Evolutionary conservation across 1,284 basidiomycete species (phyloP), one percentile per base, ranked within the genome.

Genomic region (Moniliella sp.): DNA sequence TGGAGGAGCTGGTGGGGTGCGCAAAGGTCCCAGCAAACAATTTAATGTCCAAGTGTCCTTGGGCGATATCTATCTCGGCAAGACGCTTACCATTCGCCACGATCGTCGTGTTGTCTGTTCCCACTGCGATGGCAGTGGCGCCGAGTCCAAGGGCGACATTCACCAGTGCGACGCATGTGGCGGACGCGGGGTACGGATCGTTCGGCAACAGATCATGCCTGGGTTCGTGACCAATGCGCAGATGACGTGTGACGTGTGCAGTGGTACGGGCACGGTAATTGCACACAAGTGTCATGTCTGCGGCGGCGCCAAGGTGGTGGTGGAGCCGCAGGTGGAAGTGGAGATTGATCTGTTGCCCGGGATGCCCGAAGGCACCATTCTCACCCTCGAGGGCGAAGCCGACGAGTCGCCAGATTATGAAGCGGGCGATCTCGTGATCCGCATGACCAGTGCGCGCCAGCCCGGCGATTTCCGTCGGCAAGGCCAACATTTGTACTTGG

Each of bases 201-300:
- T 57, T 9, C 40, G 47, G 12, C 56, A 59, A 39, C 52, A 59
- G 32, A 54, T 59, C 42, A 57, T 57, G 56, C 56, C 56, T 4
- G 56, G 56, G 12, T 59, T 58, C 26, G 43, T 50, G 19, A 58
- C 55, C 8, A 53, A 46, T 25, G 43, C 54, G 2, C 39, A 40
- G 28, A 34, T 43, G 36, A 39, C 39, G 3, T 59, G 56, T 30
- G 45, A 50, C 25, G 33, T 34, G 9, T 59, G 56, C 27, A 38
- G 45, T 11, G 56, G 56, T 12, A 37, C 36, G 11, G 56, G 56
- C 7, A 45, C 39, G 11, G 38, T 45, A 14, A 59, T 59, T 32
- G 34, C 32, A 12, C 45, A 50, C 34, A 36, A 25, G 10, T 59
- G 56, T 33, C 25, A 31, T 18, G 43, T 39, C 21, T 59, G 56